Percentiles rank a stretch among this genome's conserved stretches.
These are phyloP conservation scores for Gaultheria prostrata DNA, from an alignment of 148 eudicot species.

Conservation along the genomic window DNA sequence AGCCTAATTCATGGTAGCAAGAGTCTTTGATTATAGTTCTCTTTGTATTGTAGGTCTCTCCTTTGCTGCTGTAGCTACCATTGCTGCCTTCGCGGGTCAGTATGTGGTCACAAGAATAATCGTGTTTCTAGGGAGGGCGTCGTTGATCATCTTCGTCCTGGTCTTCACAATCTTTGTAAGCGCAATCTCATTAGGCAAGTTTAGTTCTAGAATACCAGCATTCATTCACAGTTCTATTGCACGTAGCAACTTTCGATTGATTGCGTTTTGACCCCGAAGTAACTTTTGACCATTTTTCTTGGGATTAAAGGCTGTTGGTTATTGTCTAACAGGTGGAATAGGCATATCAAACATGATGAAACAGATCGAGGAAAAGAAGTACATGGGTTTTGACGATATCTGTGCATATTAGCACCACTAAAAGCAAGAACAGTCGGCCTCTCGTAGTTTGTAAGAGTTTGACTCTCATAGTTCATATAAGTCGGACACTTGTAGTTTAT, in stretches of 20 bases:
- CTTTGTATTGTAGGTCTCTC: conserved; percentile 42
- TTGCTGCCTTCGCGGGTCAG: conserved; percentile 73
- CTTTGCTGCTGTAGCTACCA: conserved; percentile 62
- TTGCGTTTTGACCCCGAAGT: not conserved
- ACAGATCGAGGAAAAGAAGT: conserved; percentile 57
- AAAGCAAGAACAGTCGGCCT: not conserved
- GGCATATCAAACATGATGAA: conserved; percentile 35
- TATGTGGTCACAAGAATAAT: no score
- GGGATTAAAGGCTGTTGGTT: not conserved
- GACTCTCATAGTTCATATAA: no score
- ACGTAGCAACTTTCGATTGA: not conserved
- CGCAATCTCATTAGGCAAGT: conserved; percentile 65
- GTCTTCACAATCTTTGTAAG: conserved; percentile 72
- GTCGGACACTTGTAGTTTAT: no score
- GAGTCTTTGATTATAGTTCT: not conserved
- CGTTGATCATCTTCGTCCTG: conserved; percentile 81
- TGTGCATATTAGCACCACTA: conserved; percentile 23
- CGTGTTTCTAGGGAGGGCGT: conserved; percentile 64
- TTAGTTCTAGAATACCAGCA: conserved; percentile 18
- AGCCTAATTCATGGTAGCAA: not conserved
- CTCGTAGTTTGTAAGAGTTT: no score
- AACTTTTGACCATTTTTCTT: not conserved
- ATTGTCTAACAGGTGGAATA: conserved; percentile 50
- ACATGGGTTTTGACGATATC: conserved; percentile 87
- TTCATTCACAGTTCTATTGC: not conserved